Conservation (phyloP, 2,329 filamentous ascomycete species). For the Metarhizium robertsii region DNA sequence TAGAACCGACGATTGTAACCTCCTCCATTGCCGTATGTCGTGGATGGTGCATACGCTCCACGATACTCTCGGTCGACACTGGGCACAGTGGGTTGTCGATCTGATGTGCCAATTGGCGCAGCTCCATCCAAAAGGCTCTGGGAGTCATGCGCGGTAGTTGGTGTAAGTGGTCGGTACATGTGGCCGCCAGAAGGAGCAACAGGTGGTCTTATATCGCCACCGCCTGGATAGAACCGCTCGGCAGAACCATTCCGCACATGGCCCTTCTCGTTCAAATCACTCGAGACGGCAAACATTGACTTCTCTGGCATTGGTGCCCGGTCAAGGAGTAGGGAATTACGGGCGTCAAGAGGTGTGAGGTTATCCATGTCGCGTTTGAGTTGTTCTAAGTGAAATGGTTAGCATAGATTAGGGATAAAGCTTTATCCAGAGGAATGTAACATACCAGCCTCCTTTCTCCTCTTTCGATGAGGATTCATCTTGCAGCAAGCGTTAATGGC, state of each 20-base stretch:
- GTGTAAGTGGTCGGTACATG: slow-evolving; percentile 29
- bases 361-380: slow-evolving; percentile 66
- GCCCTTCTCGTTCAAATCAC: slow-evolving; percentile 26
- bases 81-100: slow-evolving; percentile 8
- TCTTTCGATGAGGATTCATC: slow-evolving; percentile 82
- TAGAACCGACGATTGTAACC: slow-evolving; percentile 8
- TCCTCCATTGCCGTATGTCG: slow-evolving; percentile 11
- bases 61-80: slow-evolving; percentile 4
- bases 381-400: slow-evolving; percentile 44
- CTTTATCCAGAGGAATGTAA: slow-evolving; percentile 5
- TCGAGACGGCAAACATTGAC: slow-evolving; percentile 34
- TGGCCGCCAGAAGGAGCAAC: slow-evolving; percentile 17
- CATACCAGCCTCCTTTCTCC: slow-evolving; percentile 84
- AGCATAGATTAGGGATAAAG: neutral
- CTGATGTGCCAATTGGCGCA: slow-evolving; percentile 26
- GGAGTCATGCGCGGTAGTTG: slow-evolving; percentile 21
- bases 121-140: slow-evolving; percentile 30
- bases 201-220: slow-evolving; percentile 13
- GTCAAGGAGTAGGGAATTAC: slow-evolving; percentile 75
- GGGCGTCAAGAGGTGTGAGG: slow-evolving; percentile 77
- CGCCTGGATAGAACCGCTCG: slow-evolving; percentile 21
- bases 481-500: slow-evolving; percentile 74
- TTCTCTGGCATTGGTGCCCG: slow-evolving; percentile 26
- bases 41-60: slow-evolving; percentile 9
- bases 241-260: slow-evolving; percentile 19